Evolutionary conservation across 805 yeast species (phyloP), one percentile per base, ranked within the genome.

Genomic region (Cyberlindnera mrakii): DNA sequence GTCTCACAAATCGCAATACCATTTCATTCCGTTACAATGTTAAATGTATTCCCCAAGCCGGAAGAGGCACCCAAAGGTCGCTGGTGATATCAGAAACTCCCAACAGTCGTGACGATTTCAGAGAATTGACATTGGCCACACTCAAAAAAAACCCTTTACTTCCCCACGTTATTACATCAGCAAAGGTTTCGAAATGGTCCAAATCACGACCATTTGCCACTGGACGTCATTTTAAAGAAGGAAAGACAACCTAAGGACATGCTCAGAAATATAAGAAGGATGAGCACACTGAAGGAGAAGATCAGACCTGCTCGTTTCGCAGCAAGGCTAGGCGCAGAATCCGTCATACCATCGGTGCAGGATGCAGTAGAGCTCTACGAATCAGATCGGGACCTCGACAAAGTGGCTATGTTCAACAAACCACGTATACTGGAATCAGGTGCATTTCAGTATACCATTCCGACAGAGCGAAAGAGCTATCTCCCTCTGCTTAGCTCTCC

Each of bases 361-460:
- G 54, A 53, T 15, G 71, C 70, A 0, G 46, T 59, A 6, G 44
- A 55, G 30, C 33, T 63, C 4, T 42, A 50, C n/a, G 58, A 61
- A 27, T 48, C 56, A 3, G 48, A 44, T 30, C 48, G 54, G 16
- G 52, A 55, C 10, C 41, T 44, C 1, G 46, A 46, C 19, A 46
- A 48, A 23, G 14, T 17, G 44, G 59, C 35, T 58, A 66, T 42
- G 49, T 64, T 78, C 39, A 72, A 79, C 41, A 63, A 63, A 8
- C 80, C 85, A 7, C 66, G 90, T 35, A 66, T 80, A 11, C n/a
- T 45, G 23, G 55, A 68, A 30, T 70, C 70, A 2, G 95, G 96
- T 3, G 79, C 80, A 20, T 91, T 72, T 58, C 78, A 93, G 2
- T 91, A 78, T 72, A 72, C 84, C 1, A 52, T 72, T 2, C 98